These are phyloP conservation scores for Nitzschia palea DNA, from an alignment of 108 stramenopile genomes.

Conservation along the genomic window DNA sequence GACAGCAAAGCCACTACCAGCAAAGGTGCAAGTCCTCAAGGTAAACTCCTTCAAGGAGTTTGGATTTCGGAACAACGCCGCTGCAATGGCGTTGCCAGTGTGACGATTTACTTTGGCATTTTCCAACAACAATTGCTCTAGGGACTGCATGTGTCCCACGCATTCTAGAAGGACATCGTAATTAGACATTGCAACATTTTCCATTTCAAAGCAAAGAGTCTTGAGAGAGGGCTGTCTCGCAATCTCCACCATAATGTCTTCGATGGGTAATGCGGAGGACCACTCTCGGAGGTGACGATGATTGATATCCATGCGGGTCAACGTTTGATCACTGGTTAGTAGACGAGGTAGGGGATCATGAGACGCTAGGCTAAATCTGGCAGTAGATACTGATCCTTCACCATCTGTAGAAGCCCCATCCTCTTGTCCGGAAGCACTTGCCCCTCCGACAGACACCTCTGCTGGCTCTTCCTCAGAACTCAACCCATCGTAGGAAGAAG, in stretches of 20 bases:
- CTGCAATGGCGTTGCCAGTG: neutral
- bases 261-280: neutral
- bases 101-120: neutral
- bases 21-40: slow-evolving; percentile 1
- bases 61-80: neutral
- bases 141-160: neutral
- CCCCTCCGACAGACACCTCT: neutral
- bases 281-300: neutral
- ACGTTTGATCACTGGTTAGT: neutral
- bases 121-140: neutral
- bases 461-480: slow-evolving; percentile 8
- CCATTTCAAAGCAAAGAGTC: neutral
- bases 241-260: slow-evolving; percentile 9
- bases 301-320: slow-evolving; percentile 8
- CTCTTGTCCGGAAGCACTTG: neutral
- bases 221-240: slow-evolving; percentile 6
- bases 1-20: slow-evolving; percentile 7
- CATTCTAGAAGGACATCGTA: neutral
- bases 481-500: slow-evolving; percentile 5
- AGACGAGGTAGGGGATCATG: neutral
- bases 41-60: slow-evolving; percentile 1
- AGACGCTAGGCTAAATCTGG: neutral
- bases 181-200: neutral
- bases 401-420: neutral
- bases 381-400: neutral